Conservation (phyloP, 2,329 filamentous ascomycete species). For the Cladosporium sphaerospermum region DNA sequence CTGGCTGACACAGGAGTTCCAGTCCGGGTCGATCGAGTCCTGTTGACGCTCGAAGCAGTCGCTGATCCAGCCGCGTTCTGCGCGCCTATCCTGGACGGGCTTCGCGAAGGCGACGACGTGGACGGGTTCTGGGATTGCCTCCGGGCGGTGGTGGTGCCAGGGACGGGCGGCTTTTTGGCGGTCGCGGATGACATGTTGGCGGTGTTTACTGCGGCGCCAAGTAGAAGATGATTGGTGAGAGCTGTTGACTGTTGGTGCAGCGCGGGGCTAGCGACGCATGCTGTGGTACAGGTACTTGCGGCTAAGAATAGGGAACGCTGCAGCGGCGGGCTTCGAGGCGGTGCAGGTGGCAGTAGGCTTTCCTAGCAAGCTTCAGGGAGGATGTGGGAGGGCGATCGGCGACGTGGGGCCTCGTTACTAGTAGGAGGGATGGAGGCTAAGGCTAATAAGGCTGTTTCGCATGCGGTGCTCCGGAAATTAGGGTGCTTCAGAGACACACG, state of each 20-base stretch:
- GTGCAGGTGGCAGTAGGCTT: slow-evolving; percentile 4
- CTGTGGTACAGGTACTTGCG: not conserved
- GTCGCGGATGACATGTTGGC: slow-evolving; percentile 8
- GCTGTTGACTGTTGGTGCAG: not conserved
- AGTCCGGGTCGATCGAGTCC: slow-evolving; percentile 52
- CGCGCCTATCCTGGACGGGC: slow-evolving; percentile 8
- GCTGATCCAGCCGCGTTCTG: not conserved
- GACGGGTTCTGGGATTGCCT: slow-evolving; percentile 8
- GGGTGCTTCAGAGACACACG: slow-evolving; percentile 2
- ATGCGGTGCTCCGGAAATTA: slow-evolving; percentile 10
- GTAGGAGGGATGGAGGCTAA: not conserved
- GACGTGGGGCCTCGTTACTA: not conserved
- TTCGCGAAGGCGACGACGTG: slow-evolving; percentile 1
- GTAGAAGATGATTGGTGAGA: not conserved
- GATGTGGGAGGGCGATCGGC: slow-evolving; percentile 2
- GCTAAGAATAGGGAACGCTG: slow-evolving; percentile 5
- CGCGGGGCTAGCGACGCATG: not conserved
- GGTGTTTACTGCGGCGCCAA: slow-evolving; percentile 3
- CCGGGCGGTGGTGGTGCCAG: slow-evolving; percentile 6
- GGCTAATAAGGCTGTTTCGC: slow-evolving; percentile 6
- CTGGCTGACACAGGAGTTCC: slow-evolving; percentile 67
- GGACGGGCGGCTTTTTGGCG: slow-evolving; percentile 9
- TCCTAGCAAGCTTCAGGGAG: slow-evolving; percentile 8
- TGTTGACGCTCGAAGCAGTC: slow-evolving; percentile 15
- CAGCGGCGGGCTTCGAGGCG: slow-evolving; percentile 1